Conservation (phyloP, 352 stramenopile genomes). For the Globisporangium cystogenes region DNA sequence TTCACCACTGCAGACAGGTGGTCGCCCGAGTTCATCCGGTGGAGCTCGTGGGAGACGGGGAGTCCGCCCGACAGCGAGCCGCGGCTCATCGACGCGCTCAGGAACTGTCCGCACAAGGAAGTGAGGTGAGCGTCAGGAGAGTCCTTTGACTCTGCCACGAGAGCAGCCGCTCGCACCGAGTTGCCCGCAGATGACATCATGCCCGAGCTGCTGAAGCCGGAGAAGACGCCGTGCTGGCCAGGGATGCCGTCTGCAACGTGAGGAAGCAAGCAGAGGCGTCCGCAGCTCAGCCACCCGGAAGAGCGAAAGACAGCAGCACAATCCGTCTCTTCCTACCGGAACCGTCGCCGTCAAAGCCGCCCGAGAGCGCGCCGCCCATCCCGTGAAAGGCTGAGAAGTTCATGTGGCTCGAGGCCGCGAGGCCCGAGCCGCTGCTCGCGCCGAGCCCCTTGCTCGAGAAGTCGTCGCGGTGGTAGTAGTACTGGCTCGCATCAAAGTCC, state of each 20-base stretch:
- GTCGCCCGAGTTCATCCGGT: constrained; percentile 52
- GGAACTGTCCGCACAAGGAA: constrained; percentile 30
- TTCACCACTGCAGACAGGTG: constrained; percentile 25
- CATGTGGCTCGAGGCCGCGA: constrained; percentile 22
- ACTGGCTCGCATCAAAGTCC: constrained; percentile 85
- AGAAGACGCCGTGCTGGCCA: constrained; percentile 22
- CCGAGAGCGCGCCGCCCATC: constrained; percentile 32
- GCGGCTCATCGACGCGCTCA: constrained; percentile 33
- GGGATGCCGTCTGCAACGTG: constrained; percentile 1
- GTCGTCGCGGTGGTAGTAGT: constrained; percentile 85
- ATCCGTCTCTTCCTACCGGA: constrained; percentile 3
- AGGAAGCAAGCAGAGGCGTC: not conserved
- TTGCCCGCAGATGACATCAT: constrained; percentile 30
- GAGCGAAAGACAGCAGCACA: no score
- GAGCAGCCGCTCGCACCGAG: constrained; percentile 39
- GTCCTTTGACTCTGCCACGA: no score
- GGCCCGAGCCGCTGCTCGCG: constrained; percentile 15
- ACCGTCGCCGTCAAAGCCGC: constrained; percentile 22
- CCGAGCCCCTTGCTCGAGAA: constrained; percentile 35
- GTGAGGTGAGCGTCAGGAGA: not conserved
- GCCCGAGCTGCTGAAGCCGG: constrained; percentile 35
- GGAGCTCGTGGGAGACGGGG: constrained; percentile 39
- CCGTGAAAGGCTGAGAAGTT: constrained; percentile 47
- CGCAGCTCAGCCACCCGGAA: not conserved
- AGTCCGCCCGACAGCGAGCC: constrained; percentile 20